These are phyloP conservation scores for Nymphaea colorata DNA, from an alignment of 164 flowering plant species.

Conservation along the genomic window DNA sequence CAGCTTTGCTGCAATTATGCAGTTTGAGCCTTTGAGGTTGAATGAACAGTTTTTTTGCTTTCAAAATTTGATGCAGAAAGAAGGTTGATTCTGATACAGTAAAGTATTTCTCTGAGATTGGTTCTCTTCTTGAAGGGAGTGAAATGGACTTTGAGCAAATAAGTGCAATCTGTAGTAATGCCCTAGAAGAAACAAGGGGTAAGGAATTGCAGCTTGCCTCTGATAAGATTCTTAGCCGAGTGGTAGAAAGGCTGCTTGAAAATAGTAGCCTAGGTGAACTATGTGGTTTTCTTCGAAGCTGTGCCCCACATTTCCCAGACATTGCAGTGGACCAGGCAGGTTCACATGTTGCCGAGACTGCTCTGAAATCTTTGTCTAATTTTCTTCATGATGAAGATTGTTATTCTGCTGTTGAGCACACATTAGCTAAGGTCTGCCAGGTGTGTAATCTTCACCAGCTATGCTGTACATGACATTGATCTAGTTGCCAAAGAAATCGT, in stretches of 20 bases:
- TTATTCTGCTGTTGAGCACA: constrained; percentile 41
- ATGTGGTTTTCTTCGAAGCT: constrained; percentile 55
- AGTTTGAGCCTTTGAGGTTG: too few species aligned
- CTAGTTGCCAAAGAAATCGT: not conserved
- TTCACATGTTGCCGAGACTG: constrained; percentile 95
- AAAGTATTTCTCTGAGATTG: constrained; percentile 72
- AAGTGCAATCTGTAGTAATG: constrained; percentile 62
- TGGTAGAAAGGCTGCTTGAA: constrained; percentile 63
- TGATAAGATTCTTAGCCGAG: constrained; percentile 70
- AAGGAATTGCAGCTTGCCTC: constrained; percentile 81
- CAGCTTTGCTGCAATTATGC: too few species aligned
- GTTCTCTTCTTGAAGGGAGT: constrained; percentile 58
- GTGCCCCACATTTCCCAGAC: constrained; percentile 46
- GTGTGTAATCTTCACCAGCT: constrained; percentile 17
- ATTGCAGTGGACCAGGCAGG: constrained; percentile 79
- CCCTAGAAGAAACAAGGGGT: constrained; percentile 81
- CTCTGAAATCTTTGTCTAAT: constrained; percentile 48
- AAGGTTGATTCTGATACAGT: constrained; percentile 77
- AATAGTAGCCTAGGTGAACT: constrained; percentile 63
- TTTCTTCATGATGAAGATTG: constrained; percentile 57
- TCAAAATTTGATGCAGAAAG: constrained; percentile 30
- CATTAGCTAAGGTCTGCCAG: constrained; percentile 58
- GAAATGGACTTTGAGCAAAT: constrained; percentile 61
- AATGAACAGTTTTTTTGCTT: constrained; percentile 1
- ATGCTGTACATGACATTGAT: not conserved